Conservation (phyloP, 2,329 filamentous ascomycete species). For the Pseudocercospora musae region DNA sequence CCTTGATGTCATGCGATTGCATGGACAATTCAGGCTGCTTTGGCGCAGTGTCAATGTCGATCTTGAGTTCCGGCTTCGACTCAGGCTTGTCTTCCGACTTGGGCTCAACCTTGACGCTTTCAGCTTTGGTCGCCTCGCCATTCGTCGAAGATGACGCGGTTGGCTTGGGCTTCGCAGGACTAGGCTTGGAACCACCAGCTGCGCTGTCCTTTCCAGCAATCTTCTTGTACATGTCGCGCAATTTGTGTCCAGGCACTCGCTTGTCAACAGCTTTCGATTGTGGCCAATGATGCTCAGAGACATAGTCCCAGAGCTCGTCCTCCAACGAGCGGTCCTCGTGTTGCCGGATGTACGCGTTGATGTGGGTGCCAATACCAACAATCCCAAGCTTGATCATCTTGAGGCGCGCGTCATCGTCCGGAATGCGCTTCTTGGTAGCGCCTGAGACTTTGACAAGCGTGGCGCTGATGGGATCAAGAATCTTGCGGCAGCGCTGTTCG, state of each 20-base stretch:
- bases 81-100: background rate
- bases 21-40: background rate
- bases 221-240: constrained; percentile 38
- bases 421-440: constrained; percentile 61
- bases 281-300: constrained; percentile 37
- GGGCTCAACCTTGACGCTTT: background rate
- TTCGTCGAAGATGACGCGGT: constrained; percentile 11
- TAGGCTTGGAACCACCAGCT: constrained; percentile 16
- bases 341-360: constrained; percentile 46
- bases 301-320: constrained; percentile 36
- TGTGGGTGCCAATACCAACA: constrained; percentile 61
- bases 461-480: constrained; percentile 58
- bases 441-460: constrained; percentile 59
- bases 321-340: constrained; percentile 26
- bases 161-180: constrained; percentile 19
- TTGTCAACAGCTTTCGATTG: constrained; percentile 35
- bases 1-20: background rate
- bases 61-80: background rate
- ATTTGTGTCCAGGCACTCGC: constrained; percentile 35
- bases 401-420: constrained; percentile 60
- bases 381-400: constrained; percentile 60
- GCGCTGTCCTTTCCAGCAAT: constrained; percentile 31
- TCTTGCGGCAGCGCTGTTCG: constrained; percentile 51
- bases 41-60: background rate
- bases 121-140: constrained; percentile 8